Evolutionary conservation across 1,284 basidiomycete species (phyloP).

Genomic region (Neonothopanus nambi): DNA sequence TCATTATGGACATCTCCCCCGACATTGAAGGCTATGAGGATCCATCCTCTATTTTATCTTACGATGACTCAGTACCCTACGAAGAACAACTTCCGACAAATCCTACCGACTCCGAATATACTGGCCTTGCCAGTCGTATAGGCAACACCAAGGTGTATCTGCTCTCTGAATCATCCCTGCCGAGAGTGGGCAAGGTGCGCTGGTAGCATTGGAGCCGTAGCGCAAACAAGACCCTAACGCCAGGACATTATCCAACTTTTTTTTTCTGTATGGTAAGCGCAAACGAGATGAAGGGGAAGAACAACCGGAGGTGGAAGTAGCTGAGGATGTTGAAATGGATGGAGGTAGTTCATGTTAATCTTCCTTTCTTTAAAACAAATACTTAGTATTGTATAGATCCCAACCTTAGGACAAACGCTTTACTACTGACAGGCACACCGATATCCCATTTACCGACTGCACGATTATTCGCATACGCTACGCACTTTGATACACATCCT

Average conservation of each 20-base stretch:
- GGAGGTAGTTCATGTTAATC: constrained; percentile 32
- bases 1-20: constrained; percentile 39
- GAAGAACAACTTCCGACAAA: constrained; percentile 50
- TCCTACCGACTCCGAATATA: constrained; percentile 29
- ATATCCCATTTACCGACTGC: constrained; percentile 70
- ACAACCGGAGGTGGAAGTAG: constrained; percentile 38
- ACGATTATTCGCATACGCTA: constrained; percentile 74
- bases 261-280: constrained; percentile 45
- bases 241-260: constrained; percentile 34
- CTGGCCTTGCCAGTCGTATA: constrained; percentile 60
- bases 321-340: constrained; percentile 44
- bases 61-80: constrained; percentile 53
- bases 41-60: constrained; percentile 38
- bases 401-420: constrained; percentile 60
- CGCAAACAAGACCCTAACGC: constrained; percentile 47
- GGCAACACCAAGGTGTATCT: constrained; percentile 68
- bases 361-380: not conserved
- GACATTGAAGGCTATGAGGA: constrained; percentile 5
- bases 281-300: constrained; percentile 44
- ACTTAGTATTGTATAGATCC: constrained; percentile 30
- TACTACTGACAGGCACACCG: constrained; percentile 68
- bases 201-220: constrained; percentile 38
- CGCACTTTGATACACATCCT: constrained; percentile 68
- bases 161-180: constrained; percentile 55
- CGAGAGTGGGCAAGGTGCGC: constrained; percentile 69